These are phyloP conservation scores for Nelumbo lutea DNA, from an alignment of 164 flowering plant species.

Conservation along the genomic window DNA sequence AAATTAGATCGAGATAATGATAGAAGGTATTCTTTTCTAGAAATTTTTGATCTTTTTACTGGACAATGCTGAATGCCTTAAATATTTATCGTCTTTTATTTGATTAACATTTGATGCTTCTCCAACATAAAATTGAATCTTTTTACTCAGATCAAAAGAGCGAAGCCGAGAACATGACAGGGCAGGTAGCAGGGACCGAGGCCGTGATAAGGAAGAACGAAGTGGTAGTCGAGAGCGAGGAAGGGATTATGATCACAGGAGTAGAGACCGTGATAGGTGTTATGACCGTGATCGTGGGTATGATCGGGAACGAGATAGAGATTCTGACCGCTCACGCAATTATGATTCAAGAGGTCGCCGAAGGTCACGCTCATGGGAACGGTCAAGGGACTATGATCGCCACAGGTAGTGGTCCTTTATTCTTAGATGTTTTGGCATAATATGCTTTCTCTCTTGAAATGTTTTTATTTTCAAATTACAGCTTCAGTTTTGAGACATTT, in stretches of 20 bases:
- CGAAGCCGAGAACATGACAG: constrained; percentile 50
- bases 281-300: constrained; percentile 56
- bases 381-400: constrained; percentile 80
- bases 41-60: background rate
- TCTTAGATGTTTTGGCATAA: too few relatives aligned
- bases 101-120: background rate
- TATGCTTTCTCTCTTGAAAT: too few relatives aligned
- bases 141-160: constrained; percentile 60
- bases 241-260: constrained; percentile 52
- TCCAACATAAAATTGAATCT: background rate
- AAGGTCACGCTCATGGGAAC: constrained; percentile 84
- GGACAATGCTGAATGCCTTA: background rate
- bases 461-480: too few relatives aligned
- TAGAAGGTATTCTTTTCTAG: constrained; percentile 44
- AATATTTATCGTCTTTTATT: background rate
- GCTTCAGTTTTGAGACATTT: too few relatives aligned
- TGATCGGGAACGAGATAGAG: constrained; percentile 64
- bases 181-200: constrained; percentile 26
- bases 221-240: constrained; percentile 55
- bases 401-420: constrained; percentile 40
- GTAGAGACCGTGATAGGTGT: constrained; percentile 67
- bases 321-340: constrained; percentile 48
- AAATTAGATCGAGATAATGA: constrained; percentile 50
- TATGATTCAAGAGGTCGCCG: constrained; percentile 70
- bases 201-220: constrained; percentile 48